Evolutionary conservation across 305 asterid genomes (phyloP), one percentile per base, ranked within the genome.

Genomic region (Plantago lanceolata): DNA sequence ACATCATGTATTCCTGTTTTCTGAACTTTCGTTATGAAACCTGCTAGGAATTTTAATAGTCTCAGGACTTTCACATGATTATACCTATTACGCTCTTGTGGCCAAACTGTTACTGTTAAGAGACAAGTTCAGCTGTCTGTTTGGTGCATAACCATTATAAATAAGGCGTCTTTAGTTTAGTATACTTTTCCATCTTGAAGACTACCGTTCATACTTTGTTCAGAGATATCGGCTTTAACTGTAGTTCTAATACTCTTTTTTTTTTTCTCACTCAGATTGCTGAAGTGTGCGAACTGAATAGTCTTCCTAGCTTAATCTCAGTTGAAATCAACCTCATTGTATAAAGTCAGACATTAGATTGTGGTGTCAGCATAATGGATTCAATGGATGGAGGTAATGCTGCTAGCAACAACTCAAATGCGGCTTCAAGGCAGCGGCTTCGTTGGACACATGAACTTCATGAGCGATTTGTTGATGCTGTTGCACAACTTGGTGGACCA

Each of bases 361-460:
- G 73, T 71, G 79, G 73, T 68, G 74, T 72, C 48, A 64, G 80
- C 48, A 15, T 73, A 56, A 85, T 83, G 86, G 95, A 81, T 57
- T 76, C 81, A 21, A 35, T 17, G 12, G 59, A 69, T 63, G 88
- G 91, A 61, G 75, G 74, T 63, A 78, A 74, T 75, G 78, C 64
- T 68, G 80, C 19, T 63, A 67, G 71, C 75, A 84, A 16, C 76
- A 85, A 73, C 68, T 64, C 80, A 35, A 85, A 72, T 77, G 73
- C 84, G 57, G 84, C 95, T 19, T 88, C 96, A 12, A 88, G 81
- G 76, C 94, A 86, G 62, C 85, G 96, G 62, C 92, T 88, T 66
- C 96, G 95, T 19, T 88, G 96, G 96, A 88, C 95, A 49, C 86
- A 85, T 28, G 95, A 88, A 69, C 96, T 88, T 72, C 96, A 88